Evolutionary conservation across 2,329 filamentous ascomycete species (phyloP).

Genomic region (Scytalidium lignicola): DNA sequence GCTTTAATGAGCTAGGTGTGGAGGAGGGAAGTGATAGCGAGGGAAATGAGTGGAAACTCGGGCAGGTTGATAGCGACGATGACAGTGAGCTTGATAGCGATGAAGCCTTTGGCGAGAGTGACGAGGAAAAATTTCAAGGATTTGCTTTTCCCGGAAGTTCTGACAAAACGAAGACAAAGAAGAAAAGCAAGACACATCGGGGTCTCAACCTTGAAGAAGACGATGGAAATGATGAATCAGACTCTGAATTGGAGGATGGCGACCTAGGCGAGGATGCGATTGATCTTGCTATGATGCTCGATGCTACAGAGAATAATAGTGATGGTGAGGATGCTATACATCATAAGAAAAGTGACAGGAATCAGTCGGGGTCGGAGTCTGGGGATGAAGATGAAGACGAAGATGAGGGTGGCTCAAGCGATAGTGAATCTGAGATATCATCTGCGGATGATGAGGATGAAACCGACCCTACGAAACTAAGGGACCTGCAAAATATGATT

Average conservation of each 20-base stretch:
- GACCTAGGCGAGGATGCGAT: conserved; percentile 51
- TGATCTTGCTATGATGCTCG: conserved; percentile 27
- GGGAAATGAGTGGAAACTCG: conserved; percentile 63
- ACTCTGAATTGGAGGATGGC: conserved; percentile 58
- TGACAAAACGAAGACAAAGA: conserved; percentile 46
- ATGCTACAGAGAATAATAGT: conserved; percentile 50
- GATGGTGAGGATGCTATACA: conserved; percentile 55
- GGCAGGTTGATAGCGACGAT: conserved; percentile 59
- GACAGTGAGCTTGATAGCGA: conserved; percentile 68
- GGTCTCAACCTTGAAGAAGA: conserved; percentile 48
- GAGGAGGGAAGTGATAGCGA: conserved; percentile 63
- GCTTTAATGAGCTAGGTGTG: conserved; percentile 38
- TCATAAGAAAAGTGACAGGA: conserved; percentile 27
- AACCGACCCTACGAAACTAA: conserved; percentile 45
- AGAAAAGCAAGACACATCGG: conserved; percentile 28
- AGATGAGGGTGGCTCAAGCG: conserved; percentile 26
- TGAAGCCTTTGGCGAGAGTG: conserved; percentile 66
- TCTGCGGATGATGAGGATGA: conserved; percentile 40
- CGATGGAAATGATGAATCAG: conserved; percentile 29
- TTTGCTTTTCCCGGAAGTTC: conserved; percentile 58
- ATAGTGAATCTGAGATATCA: conserved; percentile 45
- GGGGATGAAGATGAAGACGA: conserved; percentile 44
- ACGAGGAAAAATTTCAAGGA: conserved; percentile 65
- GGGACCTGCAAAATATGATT: conserved; percentile 64
- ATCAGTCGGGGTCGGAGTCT: conserved; percentile 25